Evolutionary conservation across 148 eudicot species (phyloP).

Genomic region (Rheum nobile): DNA sequence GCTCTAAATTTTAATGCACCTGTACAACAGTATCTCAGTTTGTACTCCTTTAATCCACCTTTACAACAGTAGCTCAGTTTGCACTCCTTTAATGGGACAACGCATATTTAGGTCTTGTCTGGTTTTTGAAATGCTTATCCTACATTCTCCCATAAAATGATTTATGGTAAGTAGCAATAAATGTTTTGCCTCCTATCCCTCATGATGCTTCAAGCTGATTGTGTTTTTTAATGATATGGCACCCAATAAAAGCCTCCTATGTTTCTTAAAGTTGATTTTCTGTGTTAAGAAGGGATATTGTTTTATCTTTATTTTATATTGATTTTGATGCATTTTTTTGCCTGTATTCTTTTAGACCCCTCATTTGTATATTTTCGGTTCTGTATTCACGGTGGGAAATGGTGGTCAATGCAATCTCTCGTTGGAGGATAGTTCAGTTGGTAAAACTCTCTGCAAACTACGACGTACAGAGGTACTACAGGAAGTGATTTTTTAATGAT

Average conservation of each 20-base stretch:
- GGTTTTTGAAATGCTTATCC: background rate
- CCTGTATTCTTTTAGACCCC: constrained; percentile 34
- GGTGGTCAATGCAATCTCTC: constrained; percentile 66
- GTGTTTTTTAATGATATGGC: background rate
- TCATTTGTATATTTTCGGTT: constrained; percentile 34
- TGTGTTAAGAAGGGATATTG: background rate
- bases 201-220: background rate
- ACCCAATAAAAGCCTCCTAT: background rate
- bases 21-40: background rate
- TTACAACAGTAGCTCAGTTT: too few relatives aligned
- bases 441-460: constrained; percentile 65
- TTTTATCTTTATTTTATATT: background rate
- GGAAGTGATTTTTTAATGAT: background rate
- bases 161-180: background rate
- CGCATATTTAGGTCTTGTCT: background rate
- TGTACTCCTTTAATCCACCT: background rate
- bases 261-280: background rate
- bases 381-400: constrained; percentile 70
- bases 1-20: background rate
- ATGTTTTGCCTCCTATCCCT: background rate
- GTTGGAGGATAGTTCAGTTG: constrained; percentile 48
- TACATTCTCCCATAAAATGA: background rate
- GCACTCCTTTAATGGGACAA: too few relatives aligned
- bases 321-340: background rate
- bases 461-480: constrained; percentile 57